Evolutionary conservation across 768 basidiomycete species (phyloP).

Genomic region (Tulasnella sp.): DNA sequence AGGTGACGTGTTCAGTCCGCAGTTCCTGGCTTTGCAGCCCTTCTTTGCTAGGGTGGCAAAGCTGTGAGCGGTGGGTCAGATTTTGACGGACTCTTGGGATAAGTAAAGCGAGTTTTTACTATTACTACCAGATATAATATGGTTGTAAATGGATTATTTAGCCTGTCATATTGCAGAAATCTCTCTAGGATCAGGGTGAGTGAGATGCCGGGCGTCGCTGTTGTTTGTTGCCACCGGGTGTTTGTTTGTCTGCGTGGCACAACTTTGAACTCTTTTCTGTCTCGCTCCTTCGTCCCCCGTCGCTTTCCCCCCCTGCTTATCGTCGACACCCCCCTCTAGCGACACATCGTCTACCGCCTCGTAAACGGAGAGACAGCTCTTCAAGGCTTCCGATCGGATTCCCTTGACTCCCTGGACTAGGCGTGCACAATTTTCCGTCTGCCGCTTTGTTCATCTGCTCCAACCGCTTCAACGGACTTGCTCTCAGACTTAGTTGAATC

Average conservation of each 20-base stretch:
- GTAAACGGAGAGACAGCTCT: not conserved
- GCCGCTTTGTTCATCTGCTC: constrained; percentile 7
- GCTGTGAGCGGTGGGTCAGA: not conserved
- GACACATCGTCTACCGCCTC: not conserved
- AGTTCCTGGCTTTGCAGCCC: not conserved
- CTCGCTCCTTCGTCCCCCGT: constrained; percentile 13
- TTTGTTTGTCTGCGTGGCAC: constrained; percentile 17
- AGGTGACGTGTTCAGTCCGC: constrained; percentile 8
- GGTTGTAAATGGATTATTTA: not conserved
- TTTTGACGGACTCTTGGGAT: not conserved
- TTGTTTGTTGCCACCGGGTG: constrained; percentile 1
- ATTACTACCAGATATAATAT: not conserved
- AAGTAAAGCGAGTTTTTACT: not conserved
- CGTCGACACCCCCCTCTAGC: not conserved
- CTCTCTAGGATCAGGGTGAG: not conserved
- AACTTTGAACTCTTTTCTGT: constrained; percentile 19
- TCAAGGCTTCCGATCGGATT: not conserved
- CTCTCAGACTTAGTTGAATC: not conserved
- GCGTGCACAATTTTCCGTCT: not conserved
- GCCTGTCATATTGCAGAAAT: not conserved
- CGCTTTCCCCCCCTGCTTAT: constrained; percentile 14
- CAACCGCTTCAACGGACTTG: not conserved
- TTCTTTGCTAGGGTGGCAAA: not conserved
- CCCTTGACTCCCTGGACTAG: not conserved
- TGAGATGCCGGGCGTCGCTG: not conserved